Percentiles rank a stretch among this genome's conserved stretches.
These are phyloP conservation scores for Diutina rugosa DNA, from an alignment of 1,139 yeast genomes.

Conservation along the genomic window DNA sequence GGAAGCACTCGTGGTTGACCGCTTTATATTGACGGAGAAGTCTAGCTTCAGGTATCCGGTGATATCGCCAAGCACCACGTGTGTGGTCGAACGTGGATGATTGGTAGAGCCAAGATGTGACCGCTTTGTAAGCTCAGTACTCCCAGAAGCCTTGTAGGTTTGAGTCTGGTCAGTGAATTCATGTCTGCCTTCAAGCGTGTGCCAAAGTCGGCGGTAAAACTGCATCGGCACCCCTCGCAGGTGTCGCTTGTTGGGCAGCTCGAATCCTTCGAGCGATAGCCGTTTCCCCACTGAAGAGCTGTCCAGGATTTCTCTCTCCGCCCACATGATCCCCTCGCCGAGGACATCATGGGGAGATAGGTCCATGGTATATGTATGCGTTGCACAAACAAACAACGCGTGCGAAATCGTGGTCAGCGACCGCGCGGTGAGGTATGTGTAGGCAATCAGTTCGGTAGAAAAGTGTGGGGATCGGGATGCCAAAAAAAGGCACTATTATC, in stretches of 20 bases:
- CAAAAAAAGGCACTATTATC: too few species aligned
- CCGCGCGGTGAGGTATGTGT: not conserved
- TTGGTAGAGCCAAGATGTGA: not conserved
- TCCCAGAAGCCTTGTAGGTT: not conserved
- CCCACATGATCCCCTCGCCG: not conserved
- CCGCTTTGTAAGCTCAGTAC: not conserved
- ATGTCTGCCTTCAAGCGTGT: not conserved
- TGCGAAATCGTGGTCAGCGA: not conserved
- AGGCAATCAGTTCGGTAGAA: not conserved
- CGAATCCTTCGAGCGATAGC: not conserved
- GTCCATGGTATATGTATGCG: not conserved
- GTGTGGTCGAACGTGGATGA: not conserved
- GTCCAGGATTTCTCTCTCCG: not conserved
- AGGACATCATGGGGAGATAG: not conserved
- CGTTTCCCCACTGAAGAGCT: not conserved
- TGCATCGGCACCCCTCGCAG: not conserved
- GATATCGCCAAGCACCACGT: not conserved
- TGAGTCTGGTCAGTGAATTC: not conserved
- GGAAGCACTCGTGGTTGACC: not conserved
- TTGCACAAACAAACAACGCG: not conserved
- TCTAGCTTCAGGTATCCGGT: not conserved
- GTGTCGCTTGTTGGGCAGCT: not conserved
- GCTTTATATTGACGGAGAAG: not conserved
- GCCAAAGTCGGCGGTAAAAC: not conserved
- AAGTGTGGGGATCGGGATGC: too few species aligned